Base-by-base conservation (phyloP, 192 early-diverging fungal species). In the Dimargaris xerosporica region DNA sequence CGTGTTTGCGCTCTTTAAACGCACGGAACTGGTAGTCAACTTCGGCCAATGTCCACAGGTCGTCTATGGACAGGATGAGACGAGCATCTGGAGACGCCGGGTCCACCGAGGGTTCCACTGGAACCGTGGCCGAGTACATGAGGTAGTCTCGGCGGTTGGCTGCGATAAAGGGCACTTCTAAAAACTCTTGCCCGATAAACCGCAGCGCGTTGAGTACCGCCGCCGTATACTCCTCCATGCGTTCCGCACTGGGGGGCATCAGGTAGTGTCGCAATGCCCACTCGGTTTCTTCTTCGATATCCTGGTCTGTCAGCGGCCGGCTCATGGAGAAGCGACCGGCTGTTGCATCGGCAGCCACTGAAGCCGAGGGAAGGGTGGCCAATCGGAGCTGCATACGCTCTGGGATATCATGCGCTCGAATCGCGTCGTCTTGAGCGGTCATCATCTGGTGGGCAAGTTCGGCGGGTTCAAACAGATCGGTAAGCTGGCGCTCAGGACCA, bases 151-250 rank as follows among this genome's bases (percentile, higher is more conserved):
- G 84, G 45, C 90, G 80, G 66, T 96, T 91, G 15, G 77, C 77
- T 41, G 80, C 73, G 63, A 99, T 90, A 67, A 87, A 96, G 10
- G 96, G 96, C 28, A 99, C 91, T 68, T 99, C 96, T 63, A 80
- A 69, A 47, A 87, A 80, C 65, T 96, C 89, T 44, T 79, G 74
- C 30, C 81, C 79, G 53, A 96, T 63, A 64, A 86, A 85, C 62
- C 74, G 72, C 41, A 93, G 77, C 50, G 91, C 83, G 47, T 79
- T 66, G 61, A 73, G 56, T n/a, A 77, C 71, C 0, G 70, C 72
- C n/a, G 73, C 73, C 64, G 73, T 64, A 30, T 54, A 63, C 28
- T 63, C 53, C 62, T 41, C 30, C 3, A 64, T 13, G 13, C 12
- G 41, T 11, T 30, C 42, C 5, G n/a, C 51, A 11, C 23, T 29